These are phyloP conservation scores for Fraxinus paxiana DNA, from an alignment of 305 asterid genomes.

Conservation along the genomic window DNA sequence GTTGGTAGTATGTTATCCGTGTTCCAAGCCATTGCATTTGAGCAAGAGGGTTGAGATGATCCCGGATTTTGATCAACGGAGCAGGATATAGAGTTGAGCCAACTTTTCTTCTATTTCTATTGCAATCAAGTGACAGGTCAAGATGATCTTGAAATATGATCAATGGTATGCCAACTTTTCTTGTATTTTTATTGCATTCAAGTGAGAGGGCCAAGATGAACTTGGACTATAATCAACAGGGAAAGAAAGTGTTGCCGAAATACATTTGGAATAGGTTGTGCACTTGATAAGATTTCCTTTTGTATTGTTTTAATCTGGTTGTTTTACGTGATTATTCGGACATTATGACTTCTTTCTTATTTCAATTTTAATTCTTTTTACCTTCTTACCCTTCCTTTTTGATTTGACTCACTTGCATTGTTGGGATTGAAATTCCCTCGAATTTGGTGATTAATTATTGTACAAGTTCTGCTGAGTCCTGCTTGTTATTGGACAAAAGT, in stretches of 20 bases:
- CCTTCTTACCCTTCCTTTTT: neutral
- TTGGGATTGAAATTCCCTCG: neutral
- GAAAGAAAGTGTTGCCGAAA: neutral
- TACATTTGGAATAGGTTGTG: slow-evolving; percentile 1
- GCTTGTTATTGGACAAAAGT: neutral
- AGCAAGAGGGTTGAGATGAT: neutral
- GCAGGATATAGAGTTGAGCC: neutral
- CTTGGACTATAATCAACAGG: neutral
- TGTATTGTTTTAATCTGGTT: neutral
- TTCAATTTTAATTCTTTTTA: neutral
- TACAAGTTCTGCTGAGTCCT: neutral
- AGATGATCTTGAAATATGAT: neutral
- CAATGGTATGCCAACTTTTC: neutral
- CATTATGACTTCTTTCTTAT: neutral
- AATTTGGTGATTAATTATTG: neutral
- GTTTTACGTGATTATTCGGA: neutral
- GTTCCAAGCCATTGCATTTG: neutral
- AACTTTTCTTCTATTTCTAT: neutral
- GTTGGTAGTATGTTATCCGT: neutral
- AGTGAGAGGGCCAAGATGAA: neutral
- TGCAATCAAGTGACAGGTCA: neutral
- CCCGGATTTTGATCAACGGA: neutral
- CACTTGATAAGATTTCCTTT: neutral
- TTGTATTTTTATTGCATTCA: neutral
- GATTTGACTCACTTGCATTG: neutral